Base-by-base conservation (phyloP, 495 filamentous ascomycete species). In the Aspergillus campestris region DNA sequence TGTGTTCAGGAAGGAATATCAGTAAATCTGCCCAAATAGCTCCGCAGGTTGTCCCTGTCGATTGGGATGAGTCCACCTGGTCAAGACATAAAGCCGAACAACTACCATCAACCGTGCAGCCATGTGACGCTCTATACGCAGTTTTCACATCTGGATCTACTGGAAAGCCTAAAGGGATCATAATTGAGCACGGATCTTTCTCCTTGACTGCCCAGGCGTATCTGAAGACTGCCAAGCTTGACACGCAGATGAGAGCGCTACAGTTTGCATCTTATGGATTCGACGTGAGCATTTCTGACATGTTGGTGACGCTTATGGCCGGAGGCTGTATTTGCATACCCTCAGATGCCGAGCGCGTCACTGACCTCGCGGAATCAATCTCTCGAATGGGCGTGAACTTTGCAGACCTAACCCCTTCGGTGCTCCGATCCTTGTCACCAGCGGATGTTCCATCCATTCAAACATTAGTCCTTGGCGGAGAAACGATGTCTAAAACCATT, bases 311-410 rank as follows among this genome's bases (percentile, higher is more conserved):
- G 0, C 60, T 86, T 1, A 69, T 70, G 0, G 52, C 58, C 6
- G 79, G 79, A 1, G 79, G 72, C 5, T 78, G 73, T 34, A 56
- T 84, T 6, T 79, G 75, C 50, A 66, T 81, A 4, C 77, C 77
- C 3, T 75, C 73, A 0, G 66, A 81, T 6, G 46, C 61, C 7
- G 57, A 60, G 5, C 48, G 64, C 3, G 13, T 42, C 6, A 60
- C 59, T 14, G 46, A 69, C 34, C 45, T 74, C 5, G 42, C 42
- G 7, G 42, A 49, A 1, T 52, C 50, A 1, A 62, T 69, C 14
- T 45, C 49, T 8, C 18, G 47, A 31, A 48, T 60, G 31, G 31
- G 41, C 8, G 61, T 56, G 7, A 65, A 46, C 8, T 44, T 70
- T 36, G 40, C 44, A 0, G 42, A 45, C 3, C 43, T 71, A n/a